Evolutionary conservation across 2,329 filamentous ascomycete genomes (phyloP).

Genomic region (Botrytis fragariae): DNA sequence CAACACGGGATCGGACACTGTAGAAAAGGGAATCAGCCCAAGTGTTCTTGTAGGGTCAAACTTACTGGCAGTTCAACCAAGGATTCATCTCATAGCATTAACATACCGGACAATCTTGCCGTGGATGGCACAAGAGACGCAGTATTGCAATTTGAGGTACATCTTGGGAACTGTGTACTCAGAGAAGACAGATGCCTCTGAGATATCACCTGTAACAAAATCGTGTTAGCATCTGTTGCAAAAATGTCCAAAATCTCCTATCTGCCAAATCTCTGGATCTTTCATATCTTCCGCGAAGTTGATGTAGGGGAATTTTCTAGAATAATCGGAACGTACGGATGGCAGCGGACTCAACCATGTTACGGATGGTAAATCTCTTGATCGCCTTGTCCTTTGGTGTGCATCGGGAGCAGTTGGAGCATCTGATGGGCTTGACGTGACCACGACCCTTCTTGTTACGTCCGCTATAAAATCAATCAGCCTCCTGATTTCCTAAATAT

Average conservation of each 20-base stretch:
- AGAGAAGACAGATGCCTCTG: constrained; percentile 96
- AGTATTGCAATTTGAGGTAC: constrained; percentile 99
- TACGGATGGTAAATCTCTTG: constrained; percentile 99
- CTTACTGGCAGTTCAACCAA: constrained; percentile 50
- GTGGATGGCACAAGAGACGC: constrained; percentile 99
- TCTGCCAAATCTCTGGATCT: background rate
- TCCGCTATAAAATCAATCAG: constrained; percentile 58
- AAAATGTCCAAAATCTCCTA: background rate
- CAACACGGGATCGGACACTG: constrained; percentile 95
- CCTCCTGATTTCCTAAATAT: background rate
- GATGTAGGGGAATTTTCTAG: constrained; percentile 1
- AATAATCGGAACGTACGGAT: constrained; percentile 73
- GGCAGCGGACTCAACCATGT: constrained; percentile 99
- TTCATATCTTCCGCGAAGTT: background rate
- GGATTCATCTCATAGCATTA: constrained; percentile 55
- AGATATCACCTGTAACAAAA: constrained; percentile 84
- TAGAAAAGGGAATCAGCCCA: constrained; percentile 35
- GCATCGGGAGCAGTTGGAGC: constrained; percentile 77
- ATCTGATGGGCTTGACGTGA: constrained; percentile 99
- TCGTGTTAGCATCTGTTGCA: constrained; percentile 20
- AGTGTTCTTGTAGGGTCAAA: constrained; percentile 45
- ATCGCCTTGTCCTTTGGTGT: constrained; percentile 95
- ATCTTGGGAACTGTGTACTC: constrained; percentile 99
- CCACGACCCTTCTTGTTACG: constrained; percentile 99
- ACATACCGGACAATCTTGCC: constrained; percentile 99